A percentile compares a stretch with the other conserved stretches of the same genome.
These are phyloP conservation scores for Monosporascus sp. DNA, from an alignment of 2,329 filamentous ascomycete genomes.

Conservation along the genomic window DNA sequence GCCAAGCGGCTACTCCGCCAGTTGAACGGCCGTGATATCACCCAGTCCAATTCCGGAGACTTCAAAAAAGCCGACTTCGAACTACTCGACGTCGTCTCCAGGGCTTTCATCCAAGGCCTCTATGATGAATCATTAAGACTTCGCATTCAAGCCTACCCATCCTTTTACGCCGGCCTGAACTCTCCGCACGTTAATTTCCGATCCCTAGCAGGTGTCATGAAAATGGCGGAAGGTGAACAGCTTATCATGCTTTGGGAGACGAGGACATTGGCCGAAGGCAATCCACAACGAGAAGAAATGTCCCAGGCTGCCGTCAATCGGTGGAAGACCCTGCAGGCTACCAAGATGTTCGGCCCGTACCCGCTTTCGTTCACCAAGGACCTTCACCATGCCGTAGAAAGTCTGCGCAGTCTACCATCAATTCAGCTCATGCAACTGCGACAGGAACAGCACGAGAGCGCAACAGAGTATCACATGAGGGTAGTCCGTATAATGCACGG, in stretches of 20 bases:
- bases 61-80: constrained; percentile 41
- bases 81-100: constrained; percentile 47
- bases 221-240: constrained; percentile 53
- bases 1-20: constrained; percentile 47
- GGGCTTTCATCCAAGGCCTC: constrained; percentile 52
- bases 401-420: constrained; percentile 46
- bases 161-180: constrained; percentile 35
- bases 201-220: constrained; percentile 49
- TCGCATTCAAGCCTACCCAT: constrained; percentile 42
- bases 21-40: constrained; percentile 46
- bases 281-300: constrained; percentile 31
- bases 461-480: constrained; percentile 44
- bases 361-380: constrained; percentile 48
- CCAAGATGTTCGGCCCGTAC: constrained; percentile 37
- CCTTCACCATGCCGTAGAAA: constrained; percentile 42
- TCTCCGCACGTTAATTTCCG: constrained; percentile 30
- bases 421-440: constrained; percentile 50
- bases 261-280: constrained; percentile 29
- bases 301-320: constrained; percentile 30
- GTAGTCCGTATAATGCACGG: constrained; percentile 34
- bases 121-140: constrained; percentile 39
- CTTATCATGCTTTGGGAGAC: constrained; percentile 43
- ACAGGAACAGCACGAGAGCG: constrained; percentile 49
- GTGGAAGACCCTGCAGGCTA: constrained; percentile 44
- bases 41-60: constrained; percentile 38